Base-by-base conservation (phyloP, 768 basidiomycete genomes). In the Auriscalpium microsporum region DNA sequence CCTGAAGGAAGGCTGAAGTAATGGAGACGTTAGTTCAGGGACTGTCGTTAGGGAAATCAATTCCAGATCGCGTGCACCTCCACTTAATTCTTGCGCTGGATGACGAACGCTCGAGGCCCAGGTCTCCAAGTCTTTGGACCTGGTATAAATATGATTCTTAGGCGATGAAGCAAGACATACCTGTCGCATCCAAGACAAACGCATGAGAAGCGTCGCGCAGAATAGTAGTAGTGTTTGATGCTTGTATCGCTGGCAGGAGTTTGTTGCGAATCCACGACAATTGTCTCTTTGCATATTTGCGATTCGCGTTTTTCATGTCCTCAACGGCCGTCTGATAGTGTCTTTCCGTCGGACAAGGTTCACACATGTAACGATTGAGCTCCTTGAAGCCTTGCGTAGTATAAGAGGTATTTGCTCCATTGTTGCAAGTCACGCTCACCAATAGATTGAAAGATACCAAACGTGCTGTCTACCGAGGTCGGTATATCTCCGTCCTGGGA, bases 391-490 rank as follows among this genome's bases (percentile, higher is more conserved):
- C 95, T 97, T 10, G 37, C 59, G 44, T 50, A 45, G 66, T 33
- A 54, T 53, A 59, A 45, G 10, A 49, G 5, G 4, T 40, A 33
- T 28, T 28, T 28, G 28, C 28, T 28, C 28, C 28, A 28, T 7
- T 28, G 28, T 19, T 33, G 11, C 13, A 38, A 54, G 10, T 46
- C 44, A 40, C 16, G 38, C 69, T 45, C 64, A 88, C 94, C 95
- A 57, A 99, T 99, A 0, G 91, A 82, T 67, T 99, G 96, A 69
- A 89, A 97, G 55, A 98, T 88, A 1, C 96, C 95, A 10, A 85
- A 69, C 0, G 89, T 89, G 63, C 83, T 87, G 64, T 93, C 80
- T n/a, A 68, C 36, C 3, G 59, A 19, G 2, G 33, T 6, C 14
- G 48, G 50, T 11, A n/a, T 35, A 45, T 35, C 45, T 10, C 33